These are phyloP conservation scores for Zalaria sp. DNA, from an alignment of 2,329 filamentous ascomycete species.

Conservation along the genomic window DNA sequence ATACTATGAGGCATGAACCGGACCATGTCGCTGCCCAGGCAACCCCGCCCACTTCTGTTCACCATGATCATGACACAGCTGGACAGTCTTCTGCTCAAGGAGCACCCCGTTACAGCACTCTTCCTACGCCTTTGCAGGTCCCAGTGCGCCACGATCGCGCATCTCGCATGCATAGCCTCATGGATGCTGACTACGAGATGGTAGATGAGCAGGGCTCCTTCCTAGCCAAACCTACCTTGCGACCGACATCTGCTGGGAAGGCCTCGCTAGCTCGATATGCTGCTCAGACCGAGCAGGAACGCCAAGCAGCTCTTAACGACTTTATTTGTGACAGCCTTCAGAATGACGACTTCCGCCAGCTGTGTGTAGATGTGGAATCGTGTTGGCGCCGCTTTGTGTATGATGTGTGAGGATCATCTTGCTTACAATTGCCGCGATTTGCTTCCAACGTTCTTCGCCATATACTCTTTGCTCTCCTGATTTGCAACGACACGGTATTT, in stretches of 20 bases:
- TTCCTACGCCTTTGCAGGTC: too few species aligned
- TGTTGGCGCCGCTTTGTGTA: constrained; percentile 36
- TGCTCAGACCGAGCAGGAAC: constrained; percentile 23
- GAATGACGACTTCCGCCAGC: constrained; percentile 32
- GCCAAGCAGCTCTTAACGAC: constrained; percentile 30
- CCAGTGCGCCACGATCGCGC: neutral
- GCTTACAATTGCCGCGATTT: neutral
- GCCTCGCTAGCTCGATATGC: constrained; percentile 16
- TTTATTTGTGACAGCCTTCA: constrained; percentile 37
- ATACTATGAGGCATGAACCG: too few species aligned
- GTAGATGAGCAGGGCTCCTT: neutral
- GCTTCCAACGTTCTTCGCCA: neutral
- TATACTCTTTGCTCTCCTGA: too few species aligned
- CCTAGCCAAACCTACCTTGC: neutral
- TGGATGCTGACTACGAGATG: neutral
- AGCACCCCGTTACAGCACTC: too few species aligned
- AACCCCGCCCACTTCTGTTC: too few species aligned
- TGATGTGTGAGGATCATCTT: constrained; percentile 15
- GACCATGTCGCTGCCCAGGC: too few species aligned
- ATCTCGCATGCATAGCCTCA: neutral
- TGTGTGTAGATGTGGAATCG: constrained; percentile 36
- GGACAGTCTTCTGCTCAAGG: too few species aligned
- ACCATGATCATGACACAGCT: too few species aligned
- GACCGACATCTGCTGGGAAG: neutral
- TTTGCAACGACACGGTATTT: too few species aligned